Percentiles rank a stretch among this genome's conserved stretches.
Evolutionary conservation across 495 filamentous ascomycete genomes (phyloP).

Genomic region (Corynascus novoguineensis): DNA sequence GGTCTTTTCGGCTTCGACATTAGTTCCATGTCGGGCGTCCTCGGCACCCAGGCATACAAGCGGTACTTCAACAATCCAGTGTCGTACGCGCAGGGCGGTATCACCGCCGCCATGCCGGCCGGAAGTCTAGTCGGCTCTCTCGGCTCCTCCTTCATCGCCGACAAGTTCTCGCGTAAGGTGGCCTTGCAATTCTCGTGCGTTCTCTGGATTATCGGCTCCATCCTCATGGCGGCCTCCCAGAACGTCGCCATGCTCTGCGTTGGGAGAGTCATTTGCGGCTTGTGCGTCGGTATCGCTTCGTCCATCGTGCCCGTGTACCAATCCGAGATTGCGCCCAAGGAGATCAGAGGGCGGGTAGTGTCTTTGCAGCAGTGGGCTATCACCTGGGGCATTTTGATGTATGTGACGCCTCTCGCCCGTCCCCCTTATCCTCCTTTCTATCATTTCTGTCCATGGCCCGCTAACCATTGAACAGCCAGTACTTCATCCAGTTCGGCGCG

Average conservation of each 20-base stretch:
- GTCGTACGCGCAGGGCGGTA: constrained; percentile 55
- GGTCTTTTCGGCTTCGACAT: constrained; percentile 73
- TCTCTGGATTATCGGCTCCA: constrained; percentile 65
- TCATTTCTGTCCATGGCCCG: constrained; percentile 14
- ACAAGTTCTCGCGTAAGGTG: constrained; percentile 60
- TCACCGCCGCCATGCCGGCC: constrained; percentile 66
- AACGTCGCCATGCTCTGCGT: constrained; percentile 60
- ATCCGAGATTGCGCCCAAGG: constrained; percentile 70
- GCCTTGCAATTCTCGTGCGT: constrained; percentile 64
- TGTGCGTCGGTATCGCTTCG: constrained; percentile 71
- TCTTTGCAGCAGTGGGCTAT: constrained; percentile 66
- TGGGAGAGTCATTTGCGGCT: constrained; percentile 64
- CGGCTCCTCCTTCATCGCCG: constrained; percentile 58
- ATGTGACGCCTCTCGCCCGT: neutral
- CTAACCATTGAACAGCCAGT: constrained; percentile 42
- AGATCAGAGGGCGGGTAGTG: constrained; percentile 72
- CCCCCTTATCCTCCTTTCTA: neutral
- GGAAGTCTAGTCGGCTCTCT: constrained; percentile 72
- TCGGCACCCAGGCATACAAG: constrained; percentile 57
- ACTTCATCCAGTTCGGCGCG: constrained; percentile 67
- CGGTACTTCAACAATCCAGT: constrained; percentile 54
- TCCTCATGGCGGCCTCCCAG: constrained; percentile 56
- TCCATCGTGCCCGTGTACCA: constrained; percentile 74
- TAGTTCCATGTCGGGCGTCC: constrained; percentile 62
- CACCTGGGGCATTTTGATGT: constrained; percentile 60